Evolutionary conservation across 768 basidiomycete species (phyloP), one percentile per base, ranked within the genome.

Genomic region (Xerocomus spinulosus): DNA sequence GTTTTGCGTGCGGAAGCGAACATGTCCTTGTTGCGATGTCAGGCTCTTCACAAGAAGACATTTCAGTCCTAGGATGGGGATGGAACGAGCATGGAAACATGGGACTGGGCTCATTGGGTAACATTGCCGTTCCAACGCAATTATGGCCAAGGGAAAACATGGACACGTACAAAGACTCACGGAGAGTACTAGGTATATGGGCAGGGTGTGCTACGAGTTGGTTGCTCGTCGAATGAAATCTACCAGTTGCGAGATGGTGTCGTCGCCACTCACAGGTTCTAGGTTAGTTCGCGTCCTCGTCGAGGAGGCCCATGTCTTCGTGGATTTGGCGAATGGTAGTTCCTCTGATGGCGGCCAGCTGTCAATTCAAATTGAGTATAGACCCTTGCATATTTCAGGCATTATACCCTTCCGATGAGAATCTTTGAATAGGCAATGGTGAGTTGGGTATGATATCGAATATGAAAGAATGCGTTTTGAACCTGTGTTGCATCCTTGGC

Each of bases 51-150:
- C 52, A 56, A 1, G 76, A 79, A 53, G 28, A 34, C 4, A 24
- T 44, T 20, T 37, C 49, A 9, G 76, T 93, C 0, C 88, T 82
- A 80, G 88, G 81, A 0, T 96, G 94, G 90, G 95, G 95, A 0
- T 98, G 95, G 94, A 98, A 97, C 64, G 95, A 98, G 65, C 95
- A 97, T 62, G 95, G 95, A 7, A 98, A 96, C 65, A 72, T 97
- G 23, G 92, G 89, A 0, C 59, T 80, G 20, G 85, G 82, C 0
- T 70, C 74, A 29, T 79, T 78, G 4, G 68, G 73, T 3, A 83
- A 92, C 56, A 66, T 78, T 9, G 51, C 57, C 7, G 23, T 60
- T 14, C 83, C 85, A 14, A 62, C 69, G 10, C 77, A 67, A 52
- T 59, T 88, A 10, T 85, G 85, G 81, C 76, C 80, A 0, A 56